These are phyloP conservation scores for Lasiodiplodia gonubiensis DNA, from an alignment of 2,329 filamentous ascomycete genomes.

Conservation along the genomic window DNA sequence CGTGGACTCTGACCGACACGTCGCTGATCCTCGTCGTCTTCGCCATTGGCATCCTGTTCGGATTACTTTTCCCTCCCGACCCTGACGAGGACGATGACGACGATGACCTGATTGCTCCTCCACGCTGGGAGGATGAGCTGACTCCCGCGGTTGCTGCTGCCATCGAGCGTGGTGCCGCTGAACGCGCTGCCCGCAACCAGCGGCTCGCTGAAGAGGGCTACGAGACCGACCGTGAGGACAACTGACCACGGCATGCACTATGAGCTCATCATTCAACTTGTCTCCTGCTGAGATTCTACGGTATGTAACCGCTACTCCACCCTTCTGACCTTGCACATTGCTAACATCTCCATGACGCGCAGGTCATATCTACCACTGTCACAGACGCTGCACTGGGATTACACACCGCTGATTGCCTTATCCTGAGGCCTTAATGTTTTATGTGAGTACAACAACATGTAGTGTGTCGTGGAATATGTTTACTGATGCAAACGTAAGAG, in stretches of 20 bases:
- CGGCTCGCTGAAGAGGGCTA: constrained; percentile 1
- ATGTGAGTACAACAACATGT: too few relatives aligned
- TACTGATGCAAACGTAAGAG: too few relatives aligned
- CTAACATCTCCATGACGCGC: too few relatives aligned
- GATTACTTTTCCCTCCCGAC: not conserved
- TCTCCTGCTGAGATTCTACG: too few relatives aligned
- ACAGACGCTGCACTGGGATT: too few relatives aligned
- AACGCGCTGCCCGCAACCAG: not conserved
- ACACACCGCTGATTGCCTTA: too few relatives aligned
- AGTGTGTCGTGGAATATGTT: too few relatives aligned
- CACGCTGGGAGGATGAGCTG: not conserved
- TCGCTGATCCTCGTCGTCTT: not conserved
- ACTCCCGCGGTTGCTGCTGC: not conserved
- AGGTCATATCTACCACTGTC: too few relatives aligned
- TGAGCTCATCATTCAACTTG: too few relatives aligned
- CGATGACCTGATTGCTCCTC: not conserved
- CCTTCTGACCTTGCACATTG: too few relatives aligned
- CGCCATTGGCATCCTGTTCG: not conserved
- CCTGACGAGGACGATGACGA: not conserved
- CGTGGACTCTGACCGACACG: not conserved
- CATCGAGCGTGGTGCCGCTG: not conserved
- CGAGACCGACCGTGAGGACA: constrained; percentile 1
- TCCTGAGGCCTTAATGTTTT: too few relatives aligned
- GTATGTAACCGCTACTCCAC: too few relatives aligned
- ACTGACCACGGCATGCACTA: not conserved